These are phyloP conservation scores for Trematosphaeria pertusa DNA, from an alignment of 2,329 filamentous ascomycete genomes.

Conservation along the genomic window DNA sequence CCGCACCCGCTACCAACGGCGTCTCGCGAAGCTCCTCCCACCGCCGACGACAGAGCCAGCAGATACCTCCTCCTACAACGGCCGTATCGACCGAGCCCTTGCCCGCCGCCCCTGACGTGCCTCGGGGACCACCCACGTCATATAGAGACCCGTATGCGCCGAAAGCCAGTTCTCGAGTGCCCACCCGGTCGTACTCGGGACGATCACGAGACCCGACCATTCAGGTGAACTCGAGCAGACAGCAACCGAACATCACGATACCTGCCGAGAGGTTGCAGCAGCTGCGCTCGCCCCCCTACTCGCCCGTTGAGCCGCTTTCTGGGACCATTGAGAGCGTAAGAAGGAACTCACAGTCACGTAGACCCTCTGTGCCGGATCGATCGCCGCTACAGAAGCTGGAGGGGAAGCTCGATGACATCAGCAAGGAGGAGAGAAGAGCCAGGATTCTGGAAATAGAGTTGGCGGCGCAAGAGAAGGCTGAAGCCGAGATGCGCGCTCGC, in stretches of 20 bases:
- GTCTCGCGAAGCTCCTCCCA: slow-evolving; percentile 33
- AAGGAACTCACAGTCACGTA: slow-evolving; percentile 29
- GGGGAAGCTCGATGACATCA: slow-evolving; percentile 87
- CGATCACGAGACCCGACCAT: slow-evolving; percentile 43
- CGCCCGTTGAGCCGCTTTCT: slow-evolving; percentile 36
- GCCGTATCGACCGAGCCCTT: slow-evolving; percentile 31
- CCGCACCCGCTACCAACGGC: slow-evolving; percentile 25
- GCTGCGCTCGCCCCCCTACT: slow-evolving; percentile 40
- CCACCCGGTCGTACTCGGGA: slow-evolving; percentile 33
- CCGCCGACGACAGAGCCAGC: slow-evolving; percentile 40
- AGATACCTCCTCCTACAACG: slow-evolving; percentile 33
- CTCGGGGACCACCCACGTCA: slow-evolving; percentile 58
- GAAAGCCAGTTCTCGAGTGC: slow-evolving; percentile 28
- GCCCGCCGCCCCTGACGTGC: slow-evolving; percentile 65
- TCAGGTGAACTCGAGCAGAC: slow-evolving; percentile 42
- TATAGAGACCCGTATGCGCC: slow-evolving; percentile 49
- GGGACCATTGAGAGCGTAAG: slow-evolving; percentile 30
- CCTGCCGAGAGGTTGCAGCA: slow-evolving; percentile 40
- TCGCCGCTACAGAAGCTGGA: slow-evolving; percentile 95
- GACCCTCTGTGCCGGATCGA: slow-evolving; percentile 74
- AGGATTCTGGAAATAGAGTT: slow-evolving; percentile 83
- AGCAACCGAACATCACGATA: slow-evolving; percentile 42
- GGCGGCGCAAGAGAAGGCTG: slow-evolving; percentile 68
- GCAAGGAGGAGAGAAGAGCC: slow-evolving; percentile 92
- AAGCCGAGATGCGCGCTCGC: slow-evolving; percentile 46